phyloP scores from a whole-genome alignment of 1,139 yeast species.

The Debaryomyces robertsiae region DNA sequence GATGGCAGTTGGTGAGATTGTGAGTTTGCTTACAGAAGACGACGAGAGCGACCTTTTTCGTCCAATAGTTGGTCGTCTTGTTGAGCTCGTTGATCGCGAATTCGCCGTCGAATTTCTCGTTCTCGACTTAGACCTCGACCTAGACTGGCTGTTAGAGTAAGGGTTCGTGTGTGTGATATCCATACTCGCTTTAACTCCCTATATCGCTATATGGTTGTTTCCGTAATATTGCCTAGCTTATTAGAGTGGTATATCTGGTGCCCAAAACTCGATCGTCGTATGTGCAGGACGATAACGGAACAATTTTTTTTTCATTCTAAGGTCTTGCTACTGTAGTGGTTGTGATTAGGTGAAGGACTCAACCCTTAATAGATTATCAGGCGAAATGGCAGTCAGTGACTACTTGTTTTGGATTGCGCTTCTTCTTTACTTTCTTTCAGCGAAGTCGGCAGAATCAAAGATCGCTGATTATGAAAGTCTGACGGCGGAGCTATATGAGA shows the following conservation, averaged over 20 bases:
- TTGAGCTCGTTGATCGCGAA: conserved; percentile 40
- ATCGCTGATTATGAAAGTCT: conserved; percentile 23
- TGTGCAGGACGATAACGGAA: conserved; percentile 3
- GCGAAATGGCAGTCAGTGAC: too few relatives aligned
- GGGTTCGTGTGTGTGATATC: conserved; percentile 8
- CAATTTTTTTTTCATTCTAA: neutral
- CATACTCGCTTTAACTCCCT: neutral
- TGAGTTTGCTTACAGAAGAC: conserved; percentile 28
- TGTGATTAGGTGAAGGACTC: too few relatives aligned
- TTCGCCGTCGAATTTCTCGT: conserved; percentile 38
- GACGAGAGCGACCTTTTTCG: conserved; percentile 36
- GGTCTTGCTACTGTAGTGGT: too few relatives aligned
- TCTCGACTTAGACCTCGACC: conserved; percentile 43
- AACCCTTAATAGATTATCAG: too few relatives aligned
- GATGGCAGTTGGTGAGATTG: conserved; percentile 31
- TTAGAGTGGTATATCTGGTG: neutral
- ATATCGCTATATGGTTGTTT: neutral
- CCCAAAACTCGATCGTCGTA: neutral
- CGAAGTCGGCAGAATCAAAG: conserved; percentile 18
- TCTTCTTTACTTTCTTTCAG: too few relatives aligned
- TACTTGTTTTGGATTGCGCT: too few relatives aligned
- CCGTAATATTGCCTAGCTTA: conserved; percentile 5
- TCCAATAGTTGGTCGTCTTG: conserved; percentile 39
- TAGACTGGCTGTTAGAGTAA: conserved; percentile 14
- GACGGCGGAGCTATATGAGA: conserved; percentile 17